Conservation (phyloP, 305 asterid genomes). For the Fraxinus dipetala region DNA sequence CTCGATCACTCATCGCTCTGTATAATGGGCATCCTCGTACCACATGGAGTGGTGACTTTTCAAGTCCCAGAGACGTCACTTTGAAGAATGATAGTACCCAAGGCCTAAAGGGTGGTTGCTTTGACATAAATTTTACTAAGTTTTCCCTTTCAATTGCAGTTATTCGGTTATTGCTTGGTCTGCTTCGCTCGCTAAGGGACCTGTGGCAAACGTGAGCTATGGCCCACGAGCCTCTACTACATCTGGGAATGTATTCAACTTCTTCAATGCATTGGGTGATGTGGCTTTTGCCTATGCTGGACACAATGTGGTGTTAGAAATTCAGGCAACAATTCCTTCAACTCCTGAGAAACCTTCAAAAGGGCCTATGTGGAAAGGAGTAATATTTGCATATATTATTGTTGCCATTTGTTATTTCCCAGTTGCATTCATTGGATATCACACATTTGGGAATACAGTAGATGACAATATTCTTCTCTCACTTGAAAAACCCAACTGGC, state of each 20-base stretch:
- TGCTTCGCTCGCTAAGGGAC: slow-evolving; percentile 37
- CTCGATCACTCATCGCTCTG: background rate
- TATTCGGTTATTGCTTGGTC: slow-evolving; percentile 61
- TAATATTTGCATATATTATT: slow-evolving; percentile 45
- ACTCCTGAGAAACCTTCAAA: slow-evolving; percentile 60
- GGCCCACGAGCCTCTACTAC: slow-evolving; percentile 23
- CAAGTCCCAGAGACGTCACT: background rate
- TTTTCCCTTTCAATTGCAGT: slow-evolving; percentile 14
- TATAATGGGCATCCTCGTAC: background rate
- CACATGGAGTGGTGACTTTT: background rate
- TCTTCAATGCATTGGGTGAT: slow-evolving; percentile 60
- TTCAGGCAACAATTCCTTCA: slow-evolving; percentile 71
- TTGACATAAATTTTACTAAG: background rate
- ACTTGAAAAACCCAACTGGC: slow-evolving; percentile 58
- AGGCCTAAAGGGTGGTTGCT: background rate
- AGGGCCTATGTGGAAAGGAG: slow-evolving; percentile 76
- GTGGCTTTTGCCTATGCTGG: slow-evolving; percentile 71
- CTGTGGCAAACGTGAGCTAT: slow-evolving; percentile 34
- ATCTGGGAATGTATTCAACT: slow-evolving; percentile 31
- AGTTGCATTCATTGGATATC: slow-evolving; percentile 57
- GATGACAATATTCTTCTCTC: slow-evolving; percentile 62
- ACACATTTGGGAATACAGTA: slow-evolving; percentile 48
- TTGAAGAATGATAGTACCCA: background rate
- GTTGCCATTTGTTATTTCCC: slow-evolving; percentile 67
- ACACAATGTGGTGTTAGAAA: slow-evolving; percentile 68